These are phyloP conservation scores for Wickerhamomyces pijperi DNA, from an alignment of 805 yeast species.

Conservation along the genomic window DNA sequence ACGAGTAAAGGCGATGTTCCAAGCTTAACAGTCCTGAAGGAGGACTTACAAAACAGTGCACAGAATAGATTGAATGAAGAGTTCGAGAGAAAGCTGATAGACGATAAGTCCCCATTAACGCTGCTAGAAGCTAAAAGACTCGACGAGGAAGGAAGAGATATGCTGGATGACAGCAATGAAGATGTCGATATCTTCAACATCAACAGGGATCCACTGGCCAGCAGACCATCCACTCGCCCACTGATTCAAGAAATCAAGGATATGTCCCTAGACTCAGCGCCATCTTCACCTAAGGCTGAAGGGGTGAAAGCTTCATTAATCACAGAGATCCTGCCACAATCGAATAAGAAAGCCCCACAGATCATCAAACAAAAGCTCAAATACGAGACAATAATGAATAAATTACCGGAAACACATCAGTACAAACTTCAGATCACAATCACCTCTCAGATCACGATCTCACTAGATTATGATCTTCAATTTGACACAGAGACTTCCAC, in stretches of 20 bases:
- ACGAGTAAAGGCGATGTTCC: slow-evolving; percentile 52
- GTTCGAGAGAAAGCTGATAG: slow-evolving; percentile 20
- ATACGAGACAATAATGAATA: slow-evolving; percentile 20
- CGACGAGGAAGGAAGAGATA: slow-evolving; percentile 13
- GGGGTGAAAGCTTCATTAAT: no score
- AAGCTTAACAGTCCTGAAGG: slow-evolving; percentile 29
- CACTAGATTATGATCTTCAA: slow-evolving; percentile 23
- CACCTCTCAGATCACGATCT: slow-evolving; percentile 21
- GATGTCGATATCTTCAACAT: slow-evolving; percentile 13
- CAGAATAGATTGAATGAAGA: slow-evolving; percentile 26
- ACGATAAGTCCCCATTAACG: slow-evolving; percentile 31
- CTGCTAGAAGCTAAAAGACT: slow-evolving; percentile 30
- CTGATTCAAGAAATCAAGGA: slow-evolving; percentile 45
- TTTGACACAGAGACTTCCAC: slow-evolving; percentile 20
- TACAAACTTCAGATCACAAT: slow-evolving; percentile 27
- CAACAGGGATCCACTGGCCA: background rate
- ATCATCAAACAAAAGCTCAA: slow-evolving; percentile 8
- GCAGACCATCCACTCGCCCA: slow-evolving; percentile 21
- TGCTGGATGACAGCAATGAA: slow-evolving; percentile 10
- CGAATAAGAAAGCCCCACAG: background rate
- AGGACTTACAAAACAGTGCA: slow-evolving; percentile 25
- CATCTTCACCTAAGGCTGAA: slow-evolving; percentile 1
- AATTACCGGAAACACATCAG: slow-evolving; percentile 14
- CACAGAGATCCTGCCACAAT: background rate
- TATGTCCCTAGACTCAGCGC: slow-evolving; percentile 13